Percentiles rank a stretch among this genome's conserved stretches.
Conservation (phyloP, 2,329 filamentous ascomycete genomes). For the Aspergillus alliaceus region DNA sequence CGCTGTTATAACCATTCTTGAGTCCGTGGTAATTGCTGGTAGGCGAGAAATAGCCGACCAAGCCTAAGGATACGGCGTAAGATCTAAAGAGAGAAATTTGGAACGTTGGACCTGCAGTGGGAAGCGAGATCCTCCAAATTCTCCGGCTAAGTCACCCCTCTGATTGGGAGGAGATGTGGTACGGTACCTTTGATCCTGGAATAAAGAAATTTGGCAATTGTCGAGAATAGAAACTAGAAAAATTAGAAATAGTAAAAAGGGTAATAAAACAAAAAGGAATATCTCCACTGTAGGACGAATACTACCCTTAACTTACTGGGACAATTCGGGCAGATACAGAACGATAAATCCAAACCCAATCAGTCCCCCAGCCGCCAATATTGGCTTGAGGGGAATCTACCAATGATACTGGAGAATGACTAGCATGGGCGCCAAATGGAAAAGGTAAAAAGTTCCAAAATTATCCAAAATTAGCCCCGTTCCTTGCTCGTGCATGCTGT, state of each 20-base stretch:
- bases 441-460: constrained; percentile 12
- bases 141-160: background rate
- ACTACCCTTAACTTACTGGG: background rate
- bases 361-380: constrained; percentile 15
- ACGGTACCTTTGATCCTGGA: background rate
- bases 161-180: background rate
- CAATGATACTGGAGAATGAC: constrained; percentile 14
- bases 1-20: background rate
- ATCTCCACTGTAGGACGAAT: background rate
- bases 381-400: background rate
- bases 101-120: too few species aligned
- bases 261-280: background rate
- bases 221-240: background rate
- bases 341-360: constrained; percentile 17
- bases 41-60: background rate
- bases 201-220: too few species aligned
- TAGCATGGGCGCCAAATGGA: constrained; percentile 19
- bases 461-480: constrained; percentile 25
- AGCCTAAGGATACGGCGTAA: background rate
- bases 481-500: constrained; percentile 15
- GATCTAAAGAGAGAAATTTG: background rate
- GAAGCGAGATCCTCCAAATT: background rate
- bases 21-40: background rate
- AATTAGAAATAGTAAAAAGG: background rate
- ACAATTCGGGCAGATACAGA: constrained; percentile 4